Percentiles rank a stretch among this genome's conserved stretches.
phyloP scores from a whole-genome alignment of 345 rosid genomes.

The Salix exigua region DNA sequence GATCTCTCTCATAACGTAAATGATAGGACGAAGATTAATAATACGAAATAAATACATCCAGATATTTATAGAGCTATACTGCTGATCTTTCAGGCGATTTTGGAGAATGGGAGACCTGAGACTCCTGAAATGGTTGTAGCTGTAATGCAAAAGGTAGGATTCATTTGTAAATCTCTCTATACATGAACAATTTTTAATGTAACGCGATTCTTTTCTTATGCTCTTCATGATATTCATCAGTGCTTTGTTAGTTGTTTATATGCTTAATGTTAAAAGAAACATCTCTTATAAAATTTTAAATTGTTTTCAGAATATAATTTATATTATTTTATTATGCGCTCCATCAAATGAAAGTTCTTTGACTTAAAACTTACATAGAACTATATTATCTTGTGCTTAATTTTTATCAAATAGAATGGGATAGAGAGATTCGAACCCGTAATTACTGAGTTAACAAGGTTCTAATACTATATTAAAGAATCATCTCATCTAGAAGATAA shows the following conservation, averaged over 20 bases:
- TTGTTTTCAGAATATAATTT: too few species aligned
- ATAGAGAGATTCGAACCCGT: too few species aligned
- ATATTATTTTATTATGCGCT: too few species aligned
- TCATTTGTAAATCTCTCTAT: not conserved
- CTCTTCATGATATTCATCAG: not conserved
- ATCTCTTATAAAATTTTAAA: too few species aligned
- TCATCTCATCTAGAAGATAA: too few species aligned
- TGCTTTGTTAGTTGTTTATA: not conserved
- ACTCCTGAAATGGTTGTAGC: constrained; percentile 77
- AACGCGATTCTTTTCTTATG: not conserved
- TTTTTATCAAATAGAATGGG: too few species aligned
- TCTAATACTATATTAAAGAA: too few species aligned
- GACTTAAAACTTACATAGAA: too few species aligned
- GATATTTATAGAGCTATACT: not conserved
- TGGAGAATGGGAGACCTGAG: constrained; percentile 77
- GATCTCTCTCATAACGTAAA: constrained; percentile 11
- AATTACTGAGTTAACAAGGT: too few species aligned
- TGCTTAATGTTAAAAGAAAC: not conserved
- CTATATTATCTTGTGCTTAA: too few species aligned
- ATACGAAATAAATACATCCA: constrained; percentile 3
- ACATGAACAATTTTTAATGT: not conserved
- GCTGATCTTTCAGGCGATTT: constrained; percentile 48
- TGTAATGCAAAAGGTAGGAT: constrained; percentile 75
- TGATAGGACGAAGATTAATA: not conserved
- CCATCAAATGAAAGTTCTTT: too few species aligned